These are phyloP conservation scores for Rhizophagus sp. DNA, from an alignment of 192 early-diverging fungal species.

Conservation along the genomic window DNA sequence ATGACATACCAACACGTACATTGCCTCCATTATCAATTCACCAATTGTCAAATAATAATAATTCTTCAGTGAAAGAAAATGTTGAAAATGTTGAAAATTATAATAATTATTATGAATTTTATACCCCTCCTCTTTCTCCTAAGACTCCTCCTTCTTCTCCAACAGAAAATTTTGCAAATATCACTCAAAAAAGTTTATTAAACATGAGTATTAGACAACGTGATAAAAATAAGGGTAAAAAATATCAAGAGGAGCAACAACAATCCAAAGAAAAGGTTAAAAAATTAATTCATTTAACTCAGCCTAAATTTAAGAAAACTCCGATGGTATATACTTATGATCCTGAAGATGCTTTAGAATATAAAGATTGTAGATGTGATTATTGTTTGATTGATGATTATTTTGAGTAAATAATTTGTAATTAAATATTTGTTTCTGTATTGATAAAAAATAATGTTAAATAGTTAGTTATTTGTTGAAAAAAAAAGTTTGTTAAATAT, in stretches of 20 bases:
- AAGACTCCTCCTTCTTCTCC: neutral
- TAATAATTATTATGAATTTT: neutral
- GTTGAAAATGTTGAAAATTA: neutral
- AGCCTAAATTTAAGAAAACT: constrained; percentile 9
- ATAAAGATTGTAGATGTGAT: constrained; percentile 26
- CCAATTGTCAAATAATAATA: neutral
- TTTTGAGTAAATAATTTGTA: neutral
- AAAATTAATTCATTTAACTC: constrained; percentile 11
- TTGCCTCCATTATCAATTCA: neutral
- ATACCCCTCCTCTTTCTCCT: neutral
- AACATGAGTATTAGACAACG: constrained; percentile 22
- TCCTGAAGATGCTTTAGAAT: constrained; percentile 19
- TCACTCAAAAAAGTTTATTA: constrained; percentile 5
- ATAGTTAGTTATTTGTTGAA: too few species aligned
- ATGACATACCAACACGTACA: neutral
- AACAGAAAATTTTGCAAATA: neutral
- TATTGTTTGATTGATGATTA: constrained; percentile 7
- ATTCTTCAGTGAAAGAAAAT: neutral
- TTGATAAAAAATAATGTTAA: too few species aligned
- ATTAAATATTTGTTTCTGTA: neutral
- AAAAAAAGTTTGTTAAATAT: too few species aligned
- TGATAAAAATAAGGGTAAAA: too few species aligned
- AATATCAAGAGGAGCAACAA: too few species aligned
- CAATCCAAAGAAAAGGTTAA: neutral
- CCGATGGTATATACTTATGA: constrained; percentile 21